Percentiles rank a stretch among this genome's conserved stretches.
Evolutionary conservation across 441 rosid genomes (phyloP).

Genomic region (Gossypium trilobum): DNA sequence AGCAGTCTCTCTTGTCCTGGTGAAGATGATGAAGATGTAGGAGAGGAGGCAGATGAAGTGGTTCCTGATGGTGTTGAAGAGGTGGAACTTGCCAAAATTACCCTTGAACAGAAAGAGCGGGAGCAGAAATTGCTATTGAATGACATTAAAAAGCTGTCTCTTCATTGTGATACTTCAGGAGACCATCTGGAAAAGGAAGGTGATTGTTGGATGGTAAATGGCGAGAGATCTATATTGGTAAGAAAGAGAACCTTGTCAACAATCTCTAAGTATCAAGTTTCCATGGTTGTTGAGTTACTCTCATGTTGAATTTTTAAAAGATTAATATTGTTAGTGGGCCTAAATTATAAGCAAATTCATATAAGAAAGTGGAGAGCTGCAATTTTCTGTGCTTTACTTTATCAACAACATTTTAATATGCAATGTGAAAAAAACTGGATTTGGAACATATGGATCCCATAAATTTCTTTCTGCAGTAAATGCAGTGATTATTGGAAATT

Average conservation of each 20-base stretch:
- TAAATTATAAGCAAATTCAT: neutral
- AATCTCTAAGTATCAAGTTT: neutral
- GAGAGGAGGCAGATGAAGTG: conserved; percentile 94
- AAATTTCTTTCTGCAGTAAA: conserved; percentile 4
- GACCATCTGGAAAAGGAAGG: conserved; percentile 41
- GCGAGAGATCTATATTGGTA: conserved; percentile 68
- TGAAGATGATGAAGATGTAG: conserved; percentile 95
- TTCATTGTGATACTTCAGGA: conserved; percentile 40
- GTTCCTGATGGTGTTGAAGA: conserved; percentile 98
- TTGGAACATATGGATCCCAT: neutral
- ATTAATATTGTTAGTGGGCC: neutral
- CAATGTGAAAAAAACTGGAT: neutral
- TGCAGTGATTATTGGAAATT: neutral
- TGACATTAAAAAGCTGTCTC: conserved; percentile 77
- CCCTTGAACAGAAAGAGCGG: conserved; percentile 73
- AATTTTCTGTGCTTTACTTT: neutral
- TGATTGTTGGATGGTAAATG: conserved; percentile 71
- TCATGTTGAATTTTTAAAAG: neutral
- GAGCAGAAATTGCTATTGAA: conserved; percentile 65
- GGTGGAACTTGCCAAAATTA: conserved; percentile 86
- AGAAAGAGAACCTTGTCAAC: conserved; percentile 23
- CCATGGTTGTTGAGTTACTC: neutral
- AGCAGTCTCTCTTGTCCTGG: conserved; percentile 79
- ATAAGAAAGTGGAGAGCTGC: neutral
- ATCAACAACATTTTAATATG: neutral